A percentile compares a stretch with the other conserved stretches of the same genome.
phyloP scores from a whole-genome alignment of 345 rosid genomes.

The Salix purpurea region DNA sequence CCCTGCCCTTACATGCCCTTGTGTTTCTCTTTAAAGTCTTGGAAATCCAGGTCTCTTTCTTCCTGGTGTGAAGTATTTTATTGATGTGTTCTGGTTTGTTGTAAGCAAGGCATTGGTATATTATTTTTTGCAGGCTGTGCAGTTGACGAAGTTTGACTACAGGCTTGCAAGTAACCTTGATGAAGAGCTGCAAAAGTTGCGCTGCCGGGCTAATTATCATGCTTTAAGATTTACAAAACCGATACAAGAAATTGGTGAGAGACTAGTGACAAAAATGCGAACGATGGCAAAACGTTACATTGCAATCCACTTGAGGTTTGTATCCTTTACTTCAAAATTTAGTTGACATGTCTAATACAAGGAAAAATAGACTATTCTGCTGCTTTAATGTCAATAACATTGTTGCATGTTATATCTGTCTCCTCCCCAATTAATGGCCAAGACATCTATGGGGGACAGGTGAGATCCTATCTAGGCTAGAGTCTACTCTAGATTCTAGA shows the following conservation, averaged over 20 bases:
- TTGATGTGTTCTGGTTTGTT: background rate
- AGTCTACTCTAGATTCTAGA: background rate
- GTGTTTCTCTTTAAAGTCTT: background rate
- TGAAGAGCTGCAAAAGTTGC: conserved; percentile 81
- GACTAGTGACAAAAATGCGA: conserved; percentile 68
- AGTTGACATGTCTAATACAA: background rate
- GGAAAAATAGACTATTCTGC: background rate
- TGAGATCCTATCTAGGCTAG: background rate
- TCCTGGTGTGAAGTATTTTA: background rate
- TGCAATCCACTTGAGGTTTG: conserved; percentile 90
- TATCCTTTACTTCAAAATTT: background rate
- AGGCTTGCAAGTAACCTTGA: conserved; percentile 88
- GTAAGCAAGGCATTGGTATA: background rate
- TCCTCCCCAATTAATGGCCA: background rate
- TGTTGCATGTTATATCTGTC: background rate
- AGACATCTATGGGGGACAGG: background rate
- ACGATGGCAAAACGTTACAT: conserved; percentile 72
- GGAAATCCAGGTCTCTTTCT: background rate
- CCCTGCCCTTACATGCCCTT: background rate
- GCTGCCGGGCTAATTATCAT: conserved; percentile 90
- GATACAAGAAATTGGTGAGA: conserved; percentile 71
- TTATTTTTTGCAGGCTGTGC: conserved; percentile 70
- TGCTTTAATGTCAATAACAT: background rate
- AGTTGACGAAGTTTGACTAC: conserved; percentile 95
- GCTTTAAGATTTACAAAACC: conserved; percentile 87